These are phyloP conservation scores for Plasmodium berghei DNA, from an alignment of 169 alveolate genomes.

Conservation along the genomic window DNA sequence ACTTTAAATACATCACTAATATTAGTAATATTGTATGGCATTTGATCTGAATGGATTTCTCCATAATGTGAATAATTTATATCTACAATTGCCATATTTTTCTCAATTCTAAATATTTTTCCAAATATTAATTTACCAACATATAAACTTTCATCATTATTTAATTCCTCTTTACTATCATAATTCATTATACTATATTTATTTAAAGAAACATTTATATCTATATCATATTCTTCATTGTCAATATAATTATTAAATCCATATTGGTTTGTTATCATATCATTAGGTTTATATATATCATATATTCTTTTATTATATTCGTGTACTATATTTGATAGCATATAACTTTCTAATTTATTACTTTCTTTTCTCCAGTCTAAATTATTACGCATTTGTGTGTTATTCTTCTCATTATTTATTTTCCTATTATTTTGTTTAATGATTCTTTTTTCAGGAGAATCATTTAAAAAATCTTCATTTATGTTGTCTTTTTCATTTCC, in stretches of 20 bases:
- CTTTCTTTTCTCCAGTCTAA: slow-evolving; percentile 21
- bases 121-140: slow-evolving; percentile 77
- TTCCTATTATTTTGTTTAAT: not conserved
- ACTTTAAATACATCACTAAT: slow-evolving; percentile 57
- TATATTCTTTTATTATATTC: slow-evolving; percentile 63
- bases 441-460: not conserved
- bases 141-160: slow-evolving; percentile 57
- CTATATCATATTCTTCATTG: slow-evolving; percentile 66
- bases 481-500: no score
- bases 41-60: slow-evolving; percentile 69
- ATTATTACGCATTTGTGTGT: slow-evolving; percentile 1
- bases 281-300: slow-evolving; percentile 70
- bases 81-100: slow-evolving; percentile 70
- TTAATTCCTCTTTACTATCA: slow-evolving; percentile 61
- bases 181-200: slow-evolving; percentile 71
- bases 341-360: slow-evolving; percentile 26
- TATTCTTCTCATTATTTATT: not conserved
- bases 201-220: slow-evolving; percentile 47
- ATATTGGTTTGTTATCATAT: slow-evolving; percentile 42
- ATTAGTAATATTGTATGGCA: slow-evolving; percentile 65
- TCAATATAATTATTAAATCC: slow-evolving; percentile 71
- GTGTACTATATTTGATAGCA: slow-evolving; percentile 31
- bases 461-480: not conserved
- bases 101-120: slow-evolving; percentile 65
- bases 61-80: slow-evolving; percentile 66